Evolutionary conservation across 164 flowering plant species (phyloP), one percentile per base, ranked within the genome.

Genomic region (Tinospora cordifolia): DNA sequence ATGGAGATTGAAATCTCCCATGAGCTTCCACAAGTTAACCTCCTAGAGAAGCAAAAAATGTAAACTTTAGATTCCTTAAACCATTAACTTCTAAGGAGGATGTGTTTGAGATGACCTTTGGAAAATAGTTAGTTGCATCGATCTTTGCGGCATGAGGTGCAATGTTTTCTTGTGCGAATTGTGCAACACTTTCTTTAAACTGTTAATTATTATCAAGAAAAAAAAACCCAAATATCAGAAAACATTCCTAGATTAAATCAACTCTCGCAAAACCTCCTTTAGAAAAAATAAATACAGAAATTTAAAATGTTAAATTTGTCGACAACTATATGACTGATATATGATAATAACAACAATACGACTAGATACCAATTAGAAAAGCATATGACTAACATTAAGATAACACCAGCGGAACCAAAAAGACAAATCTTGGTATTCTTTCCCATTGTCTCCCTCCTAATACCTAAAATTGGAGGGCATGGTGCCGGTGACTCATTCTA

Each of bases 1-100:
- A 80, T 80, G 96, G 63, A 94, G 98, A 84, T 87, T 87, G 63
- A 94, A 94, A 72, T 92, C 96, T 19, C 99, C 99, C 98, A 94
- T 92, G 57, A 92, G 88, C 79, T 89, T 92, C 99, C 99, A 92
- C 54, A 94, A 83, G 78, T 94, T 92, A 65, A 87, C 91, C 26
- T 89, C 96, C 98, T 94, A 75, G 34, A 66, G 67, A 66, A 51
- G 34, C 24, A 62, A 70, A 9, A 72, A 3, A 21, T 69, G 2
- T n/a, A 60, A 24, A 11, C 3, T 13, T 21, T 24, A 59, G 39
- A 59, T 12, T 24, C 15, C 66, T 15, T 12, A 34, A 30, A 15
- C 27, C 26, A 34, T 11, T 14, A 65, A 0, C 4, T 6, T 65
- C 13, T 39, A 2, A 67, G 22, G 67, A 62, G 57, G 24, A 44